Evolutionary conservation across 805 yeast species (phyloP).

Genomic region (Teunomyces stri): DNA sequence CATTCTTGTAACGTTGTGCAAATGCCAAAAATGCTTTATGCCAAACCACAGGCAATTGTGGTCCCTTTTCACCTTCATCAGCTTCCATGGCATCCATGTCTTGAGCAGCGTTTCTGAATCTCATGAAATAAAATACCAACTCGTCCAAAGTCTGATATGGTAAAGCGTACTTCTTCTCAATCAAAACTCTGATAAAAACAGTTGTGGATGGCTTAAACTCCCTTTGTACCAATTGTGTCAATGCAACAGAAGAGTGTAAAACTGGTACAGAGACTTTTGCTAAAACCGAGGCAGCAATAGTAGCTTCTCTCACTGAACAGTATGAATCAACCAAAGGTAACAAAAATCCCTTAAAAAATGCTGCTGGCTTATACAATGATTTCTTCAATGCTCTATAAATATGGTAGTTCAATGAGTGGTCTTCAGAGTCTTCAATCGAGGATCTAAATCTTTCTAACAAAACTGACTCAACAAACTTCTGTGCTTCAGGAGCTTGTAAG

Average conservation of each 20-base stretch:
- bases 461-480: slow-evolving; percentile 69
- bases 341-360: slow-evolving; percentile 93
- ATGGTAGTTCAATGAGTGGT: slow-evolving; percentile 84
- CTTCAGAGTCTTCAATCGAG: slow-evolving; percentile 69
- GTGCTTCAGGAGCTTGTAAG: slow-evolving; percentile 83
- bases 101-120: slow-evolving; percentile 67
- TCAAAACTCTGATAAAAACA: slow-evolving; percentile 80
- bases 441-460: slow-evolving; percentile 69
- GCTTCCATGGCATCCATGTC: slow-evolving; percentile 39
- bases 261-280: slow-evolving; percentile 90
- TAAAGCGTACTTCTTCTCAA: slow-evolving; percentile 93
- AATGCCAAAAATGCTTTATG: slow-evolving; percentile 93
- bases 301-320: slow-evolving; percentile 90
- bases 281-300: slow-evolving; percentile 89
- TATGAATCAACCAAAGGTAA: slow-evolving; percentile 88
- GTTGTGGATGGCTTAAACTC: slow-evolving; percentile 88
- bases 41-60: slow-evolving; percentile 90
- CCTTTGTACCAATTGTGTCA: slow-evolving; percentile 73
- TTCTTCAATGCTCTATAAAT: slow-evolving; percentile 89
- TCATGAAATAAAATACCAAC: slow-evolving; percentile 88
- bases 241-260: slow-evolving; percentile 93
- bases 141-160: slow-evolving; percentile 97
- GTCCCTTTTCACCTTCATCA: slow-evolving; percentile 36
- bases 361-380: slow-evolving; percentile 93
- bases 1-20: slow-evolving; percentile 95